Percentiles rank a stretch among this genome's conserved stretches.
These are phyloP conservation scores for Aureobasidium mangrovei DNA, from an alignment of 2,329 filamentous ascomycete species.

Conservation along the genomic window DNA sequence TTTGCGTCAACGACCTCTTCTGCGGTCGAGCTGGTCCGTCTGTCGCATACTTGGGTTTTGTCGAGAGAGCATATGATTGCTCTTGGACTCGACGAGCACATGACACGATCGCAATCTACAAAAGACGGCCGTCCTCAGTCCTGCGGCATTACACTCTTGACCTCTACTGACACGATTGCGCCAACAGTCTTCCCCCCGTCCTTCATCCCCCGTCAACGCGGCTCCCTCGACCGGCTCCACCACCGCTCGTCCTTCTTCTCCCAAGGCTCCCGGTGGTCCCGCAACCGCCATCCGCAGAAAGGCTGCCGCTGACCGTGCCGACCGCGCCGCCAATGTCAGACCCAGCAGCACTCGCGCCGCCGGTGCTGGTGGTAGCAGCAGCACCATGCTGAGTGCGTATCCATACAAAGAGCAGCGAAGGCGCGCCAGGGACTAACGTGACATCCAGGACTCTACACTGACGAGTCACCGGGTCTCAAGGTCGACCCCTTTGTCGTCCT, in stretches of 20 bases:
- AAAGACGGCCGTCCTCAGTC: background rate
- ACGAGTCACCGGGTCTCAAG: constrained; percentile 94
- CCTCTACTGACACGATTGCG: background rate
- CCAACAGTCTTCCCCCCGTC: constrained; percentile 28
- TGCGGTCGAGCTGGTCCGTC: too few species aligned
- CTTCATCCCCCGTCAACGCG: constrained; percentile 34
- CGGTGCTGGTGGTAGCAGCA: constrained; percentile 89
- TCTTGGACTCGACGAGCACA: too few species aligned
- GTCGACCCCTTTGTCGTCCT: constrained; percentile 97
- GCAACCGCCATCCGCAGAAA: constrained; percentile 92
- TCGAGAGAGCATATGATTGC: too few species aligned
- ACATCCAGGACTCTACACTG: constrained; percentile 75
- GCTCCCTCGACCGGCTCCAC: constrained; percentile 55
- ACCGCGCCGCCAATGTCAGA: constrained; percentile 88
- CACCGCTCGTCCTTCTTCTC: constrained; percentile 72
- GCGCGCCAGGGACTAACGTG: background rate
- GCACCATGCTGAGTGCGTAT: constrained; percentile 90
- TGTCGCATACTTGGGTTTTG: too few species aligned
- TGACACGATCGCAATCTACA: too few species aligned
- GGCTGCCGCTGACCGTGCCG: constrained; percentile 93
- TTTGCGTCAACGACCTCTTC: too few species aligned
- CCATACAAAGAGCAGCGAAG: background rate
- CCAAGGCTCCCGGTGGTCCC: constrained; percentile 83
- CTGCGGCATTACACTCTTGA: background rate
- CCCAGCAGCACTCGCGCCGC: constrained; percentile 88